phyloP scores from a whole-genome alignment of 208 protist genomes.

The Leishmania braziliensis region DNA sequence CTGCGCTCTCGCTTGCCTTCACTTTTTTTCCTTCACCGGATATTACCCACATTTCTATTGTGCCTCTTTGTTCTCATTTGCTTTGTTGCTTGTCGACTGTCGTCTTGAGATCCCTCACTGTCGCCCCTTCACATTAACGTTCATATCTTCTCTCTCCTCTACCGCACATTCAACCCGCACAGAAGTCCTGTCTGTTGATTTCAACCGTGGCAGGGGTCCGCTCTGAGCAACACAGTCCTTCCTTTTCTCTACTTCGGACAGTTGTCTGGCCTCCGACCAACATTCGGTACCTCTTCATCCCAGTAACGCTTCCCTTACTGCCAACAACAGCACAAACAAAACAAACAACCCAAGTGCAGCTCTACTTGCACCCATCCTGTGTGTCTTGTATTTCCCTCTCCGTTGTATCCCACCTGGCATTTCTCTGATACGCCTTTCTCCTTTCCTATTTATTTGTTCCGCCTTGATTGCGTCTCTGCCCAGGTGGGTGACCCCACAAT shows the following conservation, averaged over 20 bases:
- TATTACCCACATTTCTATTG: background rate
- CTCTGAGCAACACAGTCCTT: background rate
- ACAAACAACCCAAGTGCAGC: background rate
- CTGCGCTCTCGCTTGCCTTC: background rate
- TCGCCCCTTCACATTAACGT: background rate
- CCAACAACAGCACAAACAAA: background rate
- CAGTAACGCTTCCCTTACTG: background rate
- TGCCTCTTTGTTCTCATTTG: background rate
- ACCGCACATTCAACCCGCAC: background rate
- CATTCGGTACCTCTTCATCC: background rate
- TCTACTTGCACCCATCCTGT: background rate
- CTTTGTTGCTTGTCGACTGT: background rate
- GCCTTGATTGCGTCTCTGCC: background rate
- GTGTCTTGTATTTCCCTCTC: background rate
- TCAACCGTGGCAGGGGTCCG: too few relatives aligned
- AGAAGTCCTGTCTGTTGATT: background rate
- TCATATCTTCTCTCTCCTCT: background rate
- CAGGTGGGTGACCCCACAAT: background rate
- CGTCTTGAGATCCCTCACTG: background rate
- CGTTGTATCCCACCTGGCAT: background rate
- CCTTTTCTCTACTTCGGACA: too few relatives aligned
- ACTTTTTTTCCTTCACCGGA: background rate
- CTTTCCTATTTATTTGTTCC: background rate
- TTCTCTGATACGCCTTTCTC: background rate
- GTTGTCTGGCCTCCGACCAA: background rate